Evolutionary conservation across 2,329 filamentous ascomycete genomes (phyloP), one percentile per base, ranked within the genome.

Genomic region (Xylaria sp.): DNA sequence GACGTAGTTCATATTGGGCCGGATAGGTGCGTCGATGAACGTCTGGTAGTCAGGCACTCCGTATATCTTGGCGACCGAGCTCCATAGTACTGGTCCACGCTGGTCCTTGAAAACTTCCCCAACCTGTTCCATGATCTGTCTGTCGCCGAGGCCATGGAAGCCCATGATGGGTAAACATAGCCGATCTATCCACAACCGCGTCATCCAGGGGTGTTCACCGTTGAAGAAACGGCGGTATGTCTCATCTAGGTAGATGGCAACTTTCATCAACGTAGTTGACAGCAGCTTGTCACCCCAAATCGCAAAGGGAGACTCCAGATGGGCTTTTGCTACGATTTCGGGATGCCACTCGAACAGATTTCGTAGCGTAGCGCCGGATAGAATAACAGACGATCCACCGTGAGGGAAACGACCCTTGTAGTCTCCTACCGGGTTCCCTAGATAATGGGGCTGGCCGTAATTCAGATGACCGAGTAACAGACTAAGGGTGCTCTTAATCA

Each of bases 371-470:
- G 81, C 83, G 55, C 81, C 82, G 0, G 87, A 89, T 12, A 89
- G 78, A 25, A 88, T 75, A 36, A 88, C 80, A 33, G 82, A 85
- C 20, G 86, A 88, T 3, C 86, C 86, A 46, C 87, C 86, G 69
- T 89, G 86, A 2, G 85, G 86, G 69, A 89, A 89, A 43, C 86
- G 82, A 1, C 80, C 83, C 67, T 82, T 84, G 78, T 84, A 89
- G 74, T 87, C 86, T 57, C 87, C 87, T 15, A 89, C 84, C 1
- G 86, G 84, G 67, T 89, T 89, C 46, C 87, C 87, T 25, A 89
- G 75, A 73, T 88, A 88, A 51, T 85, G 80, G 15, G 84, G 82
- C 61, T 79, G 77, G 6, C 78, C 72, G 1, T 83, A 80, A 75
- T 88, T 80, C 67, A 89, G 77, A 65, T 86, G 85, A 20, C 81